These are phyloP conservation scores for Irpex rosettiformis DNA, from an alignment of 1,284 basidiomycete species.

Conservation along the genomic window DNA sequence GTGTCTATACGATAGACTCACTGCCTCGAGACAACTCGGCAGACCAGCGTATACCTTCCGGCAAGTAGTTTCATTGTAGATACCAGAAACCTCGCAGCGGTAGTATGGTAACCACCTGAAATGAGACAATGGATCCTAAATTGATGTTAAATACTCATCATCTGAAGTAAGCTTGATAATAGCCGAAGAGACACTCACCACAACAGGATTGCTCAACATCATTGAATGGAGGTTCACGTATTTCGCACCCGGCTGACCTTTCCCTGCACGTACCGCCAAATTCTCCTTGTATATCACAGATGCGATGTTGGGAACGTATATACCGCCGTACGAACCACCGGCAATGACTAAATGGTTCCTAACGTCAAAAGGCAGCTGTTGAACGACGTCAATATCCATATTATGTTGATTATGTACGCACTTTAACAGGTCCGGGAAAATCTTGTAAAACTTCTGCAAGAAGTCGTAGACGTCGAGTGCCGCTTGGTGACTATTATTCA, in stretches of 20 bases:
- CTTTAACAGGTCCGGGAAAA: slow-evolving; percentile 28
- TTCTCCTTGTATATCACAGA: slow-evolving; percentile 32
- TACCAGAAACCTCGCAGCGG: slow-evolving; percentile 22
- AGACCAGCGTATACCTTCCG: slow-evolving; percentile 1
- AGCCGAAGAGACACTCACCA: slow-evolving; percentile 19
- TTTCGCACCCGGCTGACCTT: slow-evolving; percentile 18
- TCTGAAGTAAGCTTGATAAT: not conserved
- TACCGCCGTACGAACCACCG: slow-evolving; percentile 33
- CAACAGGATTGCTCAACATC: slow-evolving; percentile 31
- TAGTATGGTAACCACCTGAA: slow-evolving; percentile 28
- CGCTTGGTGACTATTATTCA: slow-evolving; percentile 28
- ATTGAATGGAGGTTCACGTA: slow-evolving; percentile 31
- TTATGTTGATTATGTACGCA: too few relatives aligned
- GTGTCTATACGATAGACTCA: slow-evolving; percentile 1
- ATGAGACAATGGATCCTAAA: slow-evolving; percentile 27
- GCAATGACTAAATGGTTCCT: slow-evolving; percentile 31
- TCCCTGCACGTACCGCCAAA: slow-evolving; percentile 17
- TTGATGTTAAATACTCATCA: not conserved
- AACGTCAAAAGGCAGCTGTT: not conserved
- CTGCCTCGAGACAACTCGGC: slow-evolving; percentile 6
- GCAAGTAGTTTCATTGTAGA: slow-evolving; percentile 30
- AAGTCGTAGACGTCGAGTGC: slow-evolving; percentile 34
- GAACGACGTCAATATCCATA: too few relatives aligned
- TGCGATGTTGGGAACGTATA: slow-evolving; percentile 32
- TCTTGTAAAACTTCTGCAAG: slow-evolving; percentile 30